Base-by-base conservation (phyloP, 2,329 filamentous ascomycete species). In the Cladorrhinum sp. region DNA sequence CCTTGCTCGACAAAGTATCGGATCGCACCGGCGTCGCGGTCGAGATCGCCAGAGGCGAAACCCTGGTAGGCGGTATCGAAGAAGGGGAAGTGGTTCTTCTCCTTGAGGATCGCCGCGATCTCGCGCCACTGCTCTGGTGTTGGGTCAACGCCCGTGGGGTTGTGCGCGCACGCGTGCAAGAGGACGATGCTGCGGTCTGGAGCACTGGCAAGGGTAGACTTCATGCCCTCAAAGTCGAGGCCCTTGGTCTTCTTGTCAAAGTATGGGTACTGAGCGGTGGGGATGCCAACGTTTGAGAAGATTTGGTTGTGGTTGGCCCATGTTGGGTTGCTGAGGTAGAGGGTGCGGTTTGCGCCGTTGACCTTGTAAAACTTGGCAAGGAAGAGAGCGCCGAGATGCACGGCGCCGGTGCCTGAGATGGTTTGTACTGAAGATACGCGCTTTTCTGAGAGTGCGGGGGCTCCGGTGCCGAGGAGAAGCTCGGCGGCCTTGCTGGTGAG, bases 251-350 rank as follows among this genome's bases (percentile, higher is more conserved):
- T 75, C 74, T 91, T 86, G 75, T 87, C 88, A 80, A 96, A 99
- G 83, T 99, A 99, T 55, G 94, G 95, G 80, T 99, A 99, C 67
- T 86, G 86, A 68, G 88, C 88, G 70, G 92, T 85, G 33, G 86
- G 79, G 28, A 98, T 81, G 69, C 85, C 83, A 72, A 97, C 92
- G 73, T 98, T 98, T 77, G 82, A 85, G 81, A 99, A 96, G 82
- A 99, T 97, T 77, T 98, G 95, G 80, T 96, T 88, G 86, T 99
- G 95, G 81, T 99, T 99, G 68, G 90, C 92, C 95, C 95, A 99
- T 64, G 95, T 99, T 57, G 95, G 95, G 76, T 90, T 90, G 71
- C 92, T 96, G 75, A 98, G 82, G 83, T 96, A 97, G 77, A 96
- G 86, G 62, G 87, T 86, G 68, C 85, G 88, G 78, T 83, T 86